Base-by-base conservation (phyloP, 2,329 filamentous ascomycete genomes). In the Colletotrichum orchidophilum region DNA sequence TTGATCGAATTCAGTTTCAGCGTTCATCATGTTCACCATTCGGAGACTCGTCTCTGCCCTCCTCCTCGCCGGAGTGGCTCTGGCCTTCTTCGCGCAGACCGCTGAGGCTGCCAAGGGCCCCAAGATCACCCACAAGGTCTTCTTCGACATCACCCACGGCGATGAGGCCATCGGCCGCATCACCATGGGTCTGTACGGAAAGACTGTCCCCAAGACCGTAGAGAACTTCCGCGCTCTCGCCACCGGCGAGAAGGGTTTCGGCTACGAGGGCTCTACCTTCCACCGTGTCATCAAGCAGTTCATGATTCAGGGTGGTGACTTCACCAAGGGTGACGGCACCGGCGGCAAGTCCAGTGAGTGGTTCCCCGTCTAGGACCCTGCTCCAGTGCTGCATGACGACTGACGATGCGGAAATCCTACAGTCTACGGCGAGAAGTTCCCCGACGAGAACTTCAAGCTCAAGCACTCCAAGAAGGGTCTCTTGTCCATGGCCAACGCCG, bases 61-160 rank as follows among this genome's bases (percentile, higher is more conserved):
- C 80, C 87, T 97, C 80, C 89, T 97, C 79, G 81, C 97, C 77
- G 91, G 93, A 77, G 86, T 95, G 77, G 87, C 88, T 76, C 87
- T 96, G 80, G 84, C 95, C 76, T 90, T 94, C 85, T 91, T 97
- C 80, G 88, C 92, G 76, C 92, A 94, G 83, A 88, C 90, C 39
- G 91, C 89, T 71, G 90, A 93, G 76, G 93, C 93, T 65, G 87
- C 87, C 75, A 94, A 96, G 86, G 96, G 96, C 57, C 96, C 94
- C 74, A 97, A 96, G 91, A 96, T 98, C 86, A 98, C 95, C 78
- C 88, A 94, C 88, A 97, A 97, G 91, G 94, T 96, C 83, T 96
- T 90, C 88, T 96, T 97, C 82, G 94, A 96, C 83, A 91, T 97
- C 75, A 84, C 87, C 78, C 91, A 94, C 78, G 94, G 92, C 78